A percentile compares a stretch with the other conserved stretches of the same genome.
phyloP scores from a whole-genome alignment of 139 green algal genomes.

The Volvox africanus region DNA sequence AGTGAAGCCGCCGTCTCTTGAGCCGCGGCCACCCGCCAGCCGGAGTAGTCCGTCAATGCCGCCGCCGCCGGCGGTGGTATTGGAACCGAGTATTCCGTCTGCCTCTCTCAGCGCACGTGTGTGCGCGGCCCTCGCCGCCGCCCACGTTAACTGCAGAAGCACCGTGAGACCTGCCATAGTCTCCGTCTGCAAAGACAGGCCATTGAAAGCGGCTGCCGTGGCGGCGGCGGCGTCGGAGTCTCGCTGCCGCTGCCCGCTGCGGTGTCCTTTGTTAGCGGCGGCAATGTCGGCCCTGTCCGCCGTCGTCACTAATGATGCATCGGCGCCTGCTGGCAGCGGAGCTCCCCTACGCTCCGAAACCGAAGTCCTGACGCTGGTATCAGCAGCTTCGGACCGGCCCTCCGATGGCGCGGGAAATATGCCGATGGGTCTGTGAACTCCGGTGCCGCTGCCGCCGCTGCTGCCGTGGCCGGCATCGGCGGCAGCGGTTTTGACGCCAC shows the following conservation, averaged over 20 bases:
- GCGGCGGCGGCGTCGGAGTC: background rate
- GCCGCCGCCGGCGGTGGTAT: background rate
- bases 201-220: background rate
- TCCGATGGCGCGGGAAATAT: background rate
- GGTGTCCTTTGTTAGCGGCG: background rate
- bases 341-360: background rate
- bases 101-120: background rate
- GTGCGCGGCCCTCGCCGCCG: background rate
- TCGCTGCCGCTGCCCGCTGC: background rate
- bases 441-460: too few relatives aligned
- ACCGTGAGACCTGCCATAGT: conserved; percentile 14
- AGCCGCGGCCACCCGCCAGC: background rate
- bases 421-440: too few relatives aligned
- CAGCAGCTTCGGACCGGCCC: background rate
- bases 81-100: background rate
- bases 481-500: background rate
- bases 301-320: background rate
- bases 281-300: background rate
- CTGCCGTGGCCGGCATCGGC: background rate
- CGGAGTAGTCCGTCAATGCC: background rate
- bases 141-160: conserved; percentile 10
- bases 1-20: conserved; percentile 1
- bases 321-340: background rate
- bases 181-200: conserved; percentile 7
- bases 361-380: background rate